Evolutionary conservation across 2,329 filamentous ascomycete genomes (phyloP).

Genomic region (Aureobasidium sp.): DNA sequence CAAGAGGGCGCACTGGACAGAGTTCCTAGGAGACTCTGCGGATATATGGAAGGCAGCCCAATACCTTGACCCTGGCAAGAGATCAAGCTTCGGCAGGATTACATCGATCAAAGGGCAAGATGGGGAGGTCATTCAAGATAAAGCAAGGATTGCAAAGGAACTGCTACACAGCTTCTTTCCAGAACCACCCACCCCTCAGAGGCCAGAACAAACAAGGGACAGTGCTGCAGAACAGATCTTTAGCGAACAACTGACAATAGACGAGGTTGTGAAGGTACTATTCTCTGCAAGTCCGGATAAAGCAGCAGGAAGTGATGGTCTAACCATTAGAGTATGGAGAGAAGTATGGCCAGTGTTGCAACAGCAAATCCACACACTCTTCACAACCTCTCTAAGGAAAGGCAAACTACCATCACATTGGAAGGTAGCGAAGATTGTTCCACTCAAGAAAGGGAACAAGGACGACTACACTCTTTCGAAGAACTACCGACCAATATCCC

Average conservation of each 20-base stretch:
- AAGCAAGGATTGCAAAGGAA: constrained; percentile 2
- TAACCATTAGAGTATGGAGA: constrained; percentile 20
- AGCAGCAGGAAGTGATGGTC: constrained; percentile 16
- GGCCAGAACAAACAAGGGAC: background rate
- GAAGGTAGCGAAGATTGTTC: constrained; percentile 23
- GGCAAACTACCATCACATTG: constrained; percentile 21
- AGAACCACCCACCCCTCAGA: background rate
- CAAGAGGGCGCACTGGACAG: constrained; percentile 16
- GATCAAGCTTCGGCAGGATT: constrained; percentile 5
- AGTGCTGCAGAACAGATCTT: background rate
- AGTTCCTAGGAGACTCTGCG: constrained; percentile 7
- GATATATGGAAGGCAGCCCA: constrained; percentile 12
- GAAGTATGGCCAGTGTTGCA: constrained; percentile 20
- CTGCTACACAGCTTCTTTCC: constrained; percentile 10
- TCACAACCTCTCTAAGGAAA: constrained; percentile 18
- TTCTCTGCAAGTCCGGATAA: background rate
- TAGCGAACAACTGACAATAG: background rate
- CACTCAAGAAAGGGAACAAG: constrained; percentile 22
- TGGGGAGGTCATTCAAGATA: constrained; percentile 4
- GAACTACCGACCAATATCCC: constrained; percentile 13
- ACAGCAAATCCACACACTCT: constrained; percentile 20
- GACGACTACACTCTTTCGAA: constrained; percentile 22
- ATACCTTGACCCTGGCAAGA: background rate
- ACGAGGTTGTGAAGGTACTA: too few species aligned
- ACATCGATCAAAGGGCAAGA: background rate